Base-by-base conservation (phyloP, 306 rosid species). In the Geum urbanum region DNA sequence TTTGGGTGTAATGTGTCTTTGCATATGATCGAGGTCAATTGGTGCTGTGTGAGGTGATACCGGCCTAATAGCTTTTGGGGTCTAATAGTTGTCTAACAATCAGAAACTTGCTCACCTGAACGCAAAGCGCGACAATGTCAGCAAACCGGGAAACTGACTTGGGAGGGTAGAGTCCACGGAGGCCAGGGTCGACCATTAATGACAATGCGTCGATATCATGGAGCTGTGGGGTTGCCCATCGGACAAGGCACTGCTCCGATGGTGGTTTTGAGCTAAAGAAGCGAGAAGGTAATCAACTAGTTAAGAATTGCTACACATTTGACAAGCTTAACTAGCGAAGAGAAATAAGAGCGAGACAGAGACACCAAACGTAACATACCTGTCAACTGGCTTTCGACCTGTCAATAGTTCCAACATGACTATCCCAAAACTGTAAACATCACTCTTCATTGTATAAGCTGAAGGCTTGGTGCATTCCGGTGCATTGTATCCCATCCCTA, bases 391-490 rank as follows among this genome's bases (percentile, higher is more conserved):
- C 91, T 55, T 88, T 75, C 91, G 83, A 67, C 98, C 98, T 7
- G 98, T 88, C 74, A 92, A 78, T 64, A 92, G 73, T 57, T 92
- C 98, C 77, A 92, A 72, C 96, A 92, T 88, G 53, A 92, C 98
- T 70, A 89, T 95, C 69, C 98, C 96, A 65, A 86, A 84, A 82
- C 96, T 88, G 78, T 86, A 90, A 15, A 88, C 90, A 60, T 92
- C 98, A 76, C 96, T 90, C 83, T 84, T 92, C 68, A 75, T 6
- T 20, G 91, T 82, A 73, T 80, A 90, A 35, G 86, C 91, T 4
- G 87, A 83, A 52, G 89, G 89, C 49, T 72, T 78, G 49, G 80
- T 75, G 84, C 98, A 90, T 79, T 92, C 96, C 7, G 98, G 98
- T 58, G 98, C 96, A 71, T 82, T 87, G 74, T 90, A 92, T 86